phyloP scores from a whole-genome alignment of 2,329 filamentous ascomycete genomes.

The Penicillium aurantiogriseum region DNA sequence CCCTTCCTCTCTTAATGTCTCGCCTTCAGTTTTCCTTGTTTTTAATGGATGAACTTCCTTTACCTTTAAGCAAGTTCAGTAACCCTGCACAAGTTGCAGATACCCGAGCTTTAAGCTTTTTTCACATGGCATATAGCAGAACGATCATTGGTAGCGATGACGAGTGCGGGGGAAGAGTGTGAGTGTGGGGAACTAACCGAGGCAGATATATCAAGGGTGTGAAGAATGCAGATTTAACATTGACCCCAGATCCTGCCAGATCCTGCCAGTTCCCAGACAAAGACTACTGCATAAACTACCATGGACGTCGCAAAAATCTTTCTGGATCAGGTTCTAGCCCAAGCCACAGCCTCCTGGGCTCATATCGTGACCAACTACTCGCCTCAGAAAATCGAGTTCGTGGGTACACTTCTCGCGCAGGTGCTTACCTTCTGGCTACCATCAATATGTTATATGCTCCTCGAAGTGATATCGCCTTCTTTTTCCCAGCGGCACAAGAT shows the following conservation, averaged over 20 bases:
- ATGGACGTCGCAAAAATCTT: conserved; percentile 1
- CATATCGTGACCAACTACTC: conserved; percentile 20
- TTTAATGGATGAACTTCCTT: not conserved
- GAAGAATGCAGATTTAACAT: not conserved
- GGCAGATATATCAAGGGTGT: not conserved
- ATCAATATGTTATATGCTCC: conserved; percentile 40
- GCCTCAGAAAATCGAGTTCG: conserved; percentile 28
- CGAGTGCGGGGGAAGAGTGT: not conserved
- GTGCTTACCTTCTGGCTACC: conserved; percentile 29
- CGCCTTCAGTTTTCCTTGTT: not conserved
- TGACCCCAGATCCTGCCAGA: not conserved
- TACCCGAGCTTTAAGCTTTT: not conserved
- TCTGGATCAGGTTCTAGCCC: conserved; percentile 4
- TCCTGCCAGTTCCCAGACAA: not conserved
- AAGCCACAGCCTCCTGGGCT: conserved; percentile 14
- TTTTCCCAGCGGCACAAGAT: conserved; percentile 56
- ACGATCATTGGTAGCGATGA: not conserved
- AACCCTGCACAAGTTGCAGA: not conserved
- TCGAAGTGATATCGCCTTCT: conserved; percentile 47
- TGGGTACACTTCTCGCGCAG: conserved; percentile 27
- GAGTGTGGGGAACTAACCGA: conserved; percentile 3
- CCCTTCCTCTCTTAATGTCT: not conserved
- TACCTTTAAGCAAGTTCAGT: not conserved
- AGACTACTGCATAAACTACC: not conserved
- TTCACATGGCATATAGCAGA: not conserved